These are phyloP conservation scores for Phytophthora pistaciae DNA, from an alignment of 352 stramenopile genomes.

Conservation along the genomic window DNA sequence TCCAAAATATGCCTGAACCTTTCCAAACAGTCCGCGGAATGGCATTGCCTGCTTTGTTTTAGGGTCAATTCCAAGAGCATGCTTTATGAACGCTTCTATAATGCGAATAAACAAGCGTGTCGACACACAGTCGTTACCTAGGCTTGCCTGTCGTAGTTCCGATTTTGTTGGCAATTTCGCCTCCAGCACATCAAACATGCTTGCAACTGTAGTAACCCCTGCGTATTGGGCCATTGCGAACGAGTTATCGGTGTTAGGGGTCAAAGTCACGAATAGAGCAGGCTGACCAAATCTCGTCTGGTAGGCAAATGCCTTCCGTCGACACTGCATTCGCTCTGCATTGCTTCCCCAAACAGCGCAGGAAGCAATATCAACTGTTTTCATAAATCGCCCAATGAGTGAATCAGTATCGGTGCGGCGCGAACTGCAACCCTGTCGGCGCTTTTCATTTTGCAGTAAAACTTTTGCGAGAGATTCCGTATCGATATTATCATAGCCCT, in stretches of 20 bases:
- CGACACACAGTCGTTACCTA: conserved; percentile 13
- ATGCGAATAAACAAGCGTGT: conserved; percentile 14
- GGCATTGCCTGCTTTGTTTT: not conserved
- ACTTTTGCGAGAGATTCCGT: not conserved
- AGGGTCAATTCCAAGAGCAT: conserved; percentile 10
- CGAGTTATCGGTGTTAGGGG: conserved; percentile 3
- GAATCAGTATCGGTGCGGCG: not conserved
- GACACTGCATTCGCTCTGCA: not conserved
- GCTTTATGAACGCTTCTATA: conserved; percentile 13
- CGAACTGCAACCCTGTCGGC: not conserved
- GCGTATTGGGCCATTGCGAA: conserved; percentile 11
- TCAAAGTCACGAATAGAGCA: not conserved
- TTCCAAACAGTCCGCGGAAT: conserved; percentile 9
- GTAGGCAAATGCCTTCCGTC: not conserved
- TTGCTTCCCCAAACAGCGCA: not conserved
- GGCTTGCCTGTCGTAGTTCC: conserved; percentile 3
- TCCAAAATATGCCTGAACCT: conserved; percentile 7
- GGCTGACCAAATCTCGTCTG: not conserved
- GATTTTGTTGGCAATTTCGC: conserved; percentile 12
- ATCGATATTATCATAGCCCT: not conserved
- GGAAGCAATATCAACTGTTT: not conserved
- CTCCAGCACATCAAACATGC: conserved; percentile 3
- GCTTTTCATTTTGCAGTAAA: not conserved
- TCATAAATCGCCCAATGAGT: not conserved
- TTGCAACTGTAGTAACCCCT: conserved; percentile 5